Evolutionary conservation across 2,329 filamentous ascomycete species (phyloP).

Genomic region (Colletotrichum sp.): DNA sequence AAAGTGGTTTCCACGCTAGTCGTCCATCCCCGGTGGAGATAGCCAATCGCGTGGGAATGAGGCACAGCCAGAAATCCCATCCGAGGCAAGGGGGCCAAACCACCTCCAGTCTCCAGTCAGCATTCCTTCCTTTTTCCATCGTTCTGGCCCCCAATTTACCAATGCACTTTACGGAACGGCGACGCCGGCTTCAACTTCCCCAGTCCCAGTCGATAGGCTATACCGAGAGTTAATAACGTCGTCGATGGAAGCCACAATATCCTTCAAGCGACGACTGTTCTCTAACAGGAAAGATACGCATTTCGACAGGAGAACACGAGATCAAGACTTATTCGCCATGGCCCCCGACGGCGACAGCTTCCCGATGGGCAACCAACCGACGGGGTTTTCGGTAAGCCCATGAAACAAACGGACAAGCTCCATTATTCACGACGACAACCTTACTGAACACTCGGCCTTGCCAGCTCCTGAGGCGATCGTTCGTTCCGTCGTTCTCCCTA

Average conservation of each 20-base stretch:
- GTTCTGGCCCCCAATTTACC: neutral
- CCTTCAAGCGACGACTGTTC: neutral
- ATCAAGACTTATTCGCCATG: neutral
- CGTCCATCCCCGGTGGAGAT: neutral
- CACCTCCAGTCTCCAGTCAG: neutral
- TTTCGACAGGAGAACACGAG: neutral
- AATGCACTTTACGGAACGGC: neutral
- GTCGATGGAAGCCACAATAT: neutral
- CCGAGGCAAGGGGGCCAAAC: neutral
- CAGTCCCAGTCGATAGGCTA: neutral
- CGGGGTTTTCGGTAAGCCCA: neutral
- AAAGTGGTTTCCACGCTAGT: slow-evolving; percentile 5
- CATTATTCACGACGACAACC: neutral
- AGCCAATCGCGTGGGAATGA: neutral
- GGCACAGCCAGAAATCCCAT: neutral
- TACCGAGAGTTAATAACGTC: neutral
- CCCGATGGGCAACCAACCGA: neutral
- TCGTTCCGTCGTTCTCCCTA: neutral
- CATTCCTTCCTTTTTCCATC: neutral
- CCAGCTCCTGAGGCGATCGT: slow-evolving; percentile 1
- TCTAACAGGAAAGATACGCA: neutral
- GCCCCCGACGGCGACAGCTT: neutral
- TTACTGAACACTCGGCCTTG: neutral
- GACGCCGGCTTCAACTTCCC: neutral
- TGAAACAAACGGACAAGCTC: neutral